Base-by-base conservation (phyloP, 1,284 basidiomycete genomes). In the Melampsora americana region DNA sequence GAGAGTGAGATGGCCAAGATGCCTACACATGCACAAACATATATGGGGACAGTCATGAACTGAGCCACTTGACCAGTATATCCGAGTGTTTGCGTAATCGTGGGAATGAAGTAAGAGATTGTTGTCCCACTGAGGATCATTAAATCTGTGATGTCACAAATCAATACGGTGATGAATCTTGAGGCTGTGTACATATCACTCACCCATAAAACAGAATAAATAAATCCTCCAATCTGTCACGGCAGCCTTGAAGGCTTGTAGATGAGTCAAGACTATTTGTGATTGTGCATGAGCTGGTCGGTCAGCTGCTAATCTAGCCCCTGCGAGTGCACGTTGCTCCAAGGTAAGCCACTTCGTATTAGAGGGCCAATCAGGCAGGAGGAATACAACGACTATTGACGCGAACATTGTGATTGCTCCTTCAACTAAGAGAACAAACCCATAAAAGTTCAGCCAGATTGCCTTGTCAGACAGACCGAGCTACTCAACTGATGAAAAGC, bases 21-120 rank as follows among this genome's bases (percentile, higher is more conserved):
- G 71, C 79, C 83, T 30, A 83, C 79, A 53, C 84, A 82, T 0
- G 84, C 83, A n/a, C 56, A 30, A 4, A 83, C 83, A 79, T 85
- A 85, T 56, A 85, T 81, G 12, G 85, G 84, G 77, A 85, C 85
- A 23, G 84, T 85, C 82, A 85, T 84, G 80, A 83, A 85, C 78
- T 85, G 85, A 46, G 82, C 81, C 23, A 69, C 78, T 79, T 81
- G 83, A 16, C 84, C 84, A 18, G 78, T 81, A 80, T 83, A 83
- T 12, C 84, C 84, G 62, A 85, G 79, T 61, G 83, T 79, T 14
- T 79, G 80, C 48, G 84, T 80, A 35, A 84, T 78, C 2, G 83
- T 84, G 14, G 84, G 84, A 64, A 85, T 83, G 78, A 86, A 85
- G 82, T 86, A 85, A 78, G 85, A 84, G 66, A 86, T 84, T 2